These are phyloP conservation scores for Euclidium syriacum DNA, from an alignment of 345 rosid species.

Conservation along the genomic window DNA sequence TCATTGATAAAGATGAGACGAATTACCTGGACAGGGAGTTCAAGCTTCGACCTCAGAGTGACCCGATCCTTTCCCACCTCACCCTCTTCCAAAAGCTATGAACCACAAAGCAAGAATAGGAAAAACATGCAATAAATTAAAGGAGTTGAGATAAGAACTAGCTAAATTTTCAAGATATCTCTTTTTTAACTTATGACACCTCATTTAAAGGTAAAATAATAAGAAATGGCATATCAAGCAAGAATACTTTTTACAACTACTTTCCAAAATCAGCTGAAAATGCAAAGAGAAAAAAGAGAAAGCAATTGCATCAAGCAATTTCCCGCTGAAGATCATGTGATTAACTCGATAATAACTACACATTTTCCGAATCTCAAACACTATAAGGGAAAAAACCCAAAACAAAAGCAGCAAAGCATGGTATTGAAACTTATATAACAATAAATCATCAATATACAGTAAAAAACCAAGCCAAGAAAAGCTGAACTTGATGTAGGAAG, in stretches of 20 bases:
- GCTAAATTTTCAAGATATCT: background rate
- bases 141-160: background rate
- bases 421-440: background rate
- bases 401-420: background rate
- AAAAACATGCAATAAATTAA: background rate
- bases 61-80: slow-evolving; percentile 90
- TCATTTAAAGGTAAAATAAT: background rate
- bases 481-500: no score
- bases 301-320: slow-evolving; percentile 5
- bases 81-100: slow-evolving; percentile 86
- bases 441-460: background rate
- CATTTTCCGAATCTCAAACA: background rate
- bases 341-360: background rate
- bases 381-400: background rate
- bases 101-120: slow-evolving; percentile 12
- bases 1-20: background rate
- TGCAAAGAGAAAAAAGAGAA: background rate
- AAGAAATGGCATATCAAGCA: slow-evolving; percentile 1
- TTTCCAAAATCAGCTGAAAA: background rate
- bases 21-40: slow-evolving; percentile 96
- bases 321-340: background rate
- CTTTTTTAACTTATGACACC: background rate
- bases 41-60: slow-evolving; percentile 91
- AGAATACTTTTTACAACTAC: background rate
- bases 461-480: background rate